Base-by-base conservation (phyloP, 139 green algal genomes). In the Chlamydomonas incerta region DNA sequence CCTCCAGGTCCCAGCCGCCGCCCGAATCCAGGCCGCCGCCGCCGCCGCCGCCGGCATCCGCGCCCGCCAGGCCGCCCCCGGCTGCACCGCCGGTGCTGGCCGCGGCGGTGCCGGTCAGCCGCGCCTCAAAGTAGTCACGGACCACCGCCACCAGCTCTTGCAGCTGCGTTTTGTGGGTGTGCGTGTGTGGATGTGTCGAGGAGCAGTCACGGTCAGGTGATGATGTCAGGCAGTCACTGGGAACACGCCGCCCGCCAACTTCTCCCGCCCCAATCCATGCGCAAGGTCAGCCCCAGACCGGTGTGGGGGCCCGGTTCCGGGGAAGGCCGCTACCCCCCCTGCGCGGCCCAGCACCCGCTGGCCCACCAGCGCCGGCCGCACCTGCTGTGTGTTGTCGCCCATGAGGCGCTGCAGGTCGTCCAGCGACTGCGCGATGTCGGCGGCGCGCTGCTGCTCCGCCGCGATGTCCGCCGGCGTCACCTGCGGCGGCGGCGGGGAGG, bases 341-440 rank as follows among this genome's bases (percentile, higher is more conserved):
- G n/a, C n/a, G n/a, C n/a, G n/a, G n/a, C n/a, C n/a, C 41, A 50
- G 41, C 41, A 50, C 41, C 41, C 6, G 41, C 41, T 50, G 41
- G 41, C 41, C 41, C 41, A 50, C 8, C 41, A 50, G 41, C 41
- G 6, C 41, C 41, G 6, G 41, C 41, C 41, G n/a, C 37, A 84
- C 31, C 31, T 58, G 65, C 20, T 28, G 47, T 6, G 65, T 65
- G 8, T 67, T 52, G 52, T 83, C 77, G 41, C 41, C 77, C 77
- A 74, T 66, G 26, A 83, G 77, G 31, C 77, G 77, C 77, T 83
- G 77, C 77, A 83, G 31, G 21, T 83, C 77, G 31, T 66, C 63
- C 29, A 74, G 41, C 11, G 63, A 47, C 23, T 46, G 26, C 10
- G 41, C 63, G 11, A 83, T 46, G 35, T 74, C 24, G 1, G 41